These are phyloP conservation scores for Phlebiopsis flavidoalba DNA, from an alignment of 768 basidiomycete species.

Conservation along the genomic window DNA sequence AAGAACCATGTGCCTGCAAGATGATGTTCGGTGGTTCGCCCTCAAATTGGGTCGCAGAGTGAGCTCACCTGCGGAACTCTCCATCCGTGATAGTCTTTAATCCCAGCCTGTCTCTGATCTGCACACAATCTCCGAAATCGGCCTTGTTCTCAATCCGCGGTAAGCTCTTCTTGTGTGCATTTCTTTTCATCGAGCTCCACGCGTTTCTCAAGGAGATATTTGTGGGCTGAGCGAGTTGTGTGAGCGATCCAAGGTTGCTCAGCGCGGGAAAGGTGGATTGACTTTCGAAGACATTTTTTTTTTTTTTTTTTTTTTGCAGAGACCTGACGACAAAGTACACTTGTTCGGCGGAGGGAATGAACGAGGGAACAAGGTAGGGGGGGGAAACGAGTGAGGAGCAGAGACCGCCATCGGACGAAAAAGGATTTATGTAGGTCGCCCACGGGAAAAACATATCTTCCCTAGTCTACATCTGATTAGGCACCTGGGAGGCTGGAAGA, in stretches of 20 bases:
- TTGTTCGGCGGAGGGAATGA: not conserved
- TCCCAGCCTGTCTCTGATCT: conserved; percentile 43
- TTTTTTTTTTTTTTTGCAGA: too few species aligned
- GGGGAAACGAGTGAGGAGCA: not conserved
- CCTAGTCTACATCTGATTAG: too few species aligned
- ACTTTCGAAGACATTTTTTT: conserved; percentile 20
- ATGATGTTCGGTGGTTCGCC: not conserved
- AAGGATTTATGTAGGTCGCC: too few species aligned
- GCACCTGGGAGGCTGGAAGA: too few species aligned
- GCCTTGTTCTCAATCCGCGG: conserved; percentile 46
- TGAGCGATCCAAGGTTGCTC: conserved; percentile 45
- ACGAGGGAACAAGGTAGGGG: not conserved
- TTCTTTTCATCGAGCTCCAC: conserved; percentile 36
- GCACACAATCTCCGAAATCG: conserved; percentile 44
- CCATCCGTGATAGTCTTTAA: conserved; percentile 62
- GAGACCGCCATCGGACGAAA: too few species aligned
- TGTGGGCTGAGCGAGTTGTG: conserved; percentile 57
- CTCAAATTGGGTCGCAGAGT: not conserved
- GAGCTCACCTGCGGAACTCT: conserved; percentile 37
- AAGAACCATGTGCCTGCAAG: conserved; percentile 49
- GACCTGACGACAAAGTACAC: too few species aligned
- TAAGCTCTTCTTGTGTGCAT: conserved; percentile 39
- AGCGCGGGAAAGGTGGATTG: conserved; percentile 32
- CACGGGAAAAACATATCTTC: too few species aligned
- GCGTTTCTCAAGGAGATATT: conserved; percentile 43